These are phyloP conservation scores for Psidium friedrichsthalianum DNA, from an alignment of 345 rosid species.

Conservation along the genomic window DNA sequence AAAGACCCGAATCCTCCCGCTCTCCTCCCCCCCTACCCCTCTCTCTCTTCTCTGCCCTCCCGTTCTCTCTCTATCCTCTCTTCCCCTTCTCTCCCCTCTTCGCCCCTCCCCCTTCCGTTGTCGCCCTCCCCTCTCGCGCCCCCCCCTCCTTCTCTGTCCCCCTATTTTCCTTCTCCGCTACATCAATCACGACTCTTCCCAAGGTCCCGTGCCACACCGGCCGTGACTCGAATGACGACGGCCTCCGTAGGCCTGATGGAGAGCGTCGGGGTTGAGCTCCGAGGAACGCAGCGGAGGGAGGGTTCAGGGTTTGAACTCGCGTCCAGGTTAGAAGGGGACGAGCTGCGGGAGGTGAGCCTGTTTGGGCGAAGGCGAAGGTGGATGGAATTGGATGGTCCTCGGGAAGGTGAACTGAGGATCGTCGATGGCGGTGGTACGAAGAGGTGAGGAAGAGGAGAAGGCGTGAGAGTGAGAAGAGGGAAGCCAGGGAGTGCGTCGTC, in stretches of 20 bases:
- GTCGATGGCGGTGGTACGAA: not conserved
- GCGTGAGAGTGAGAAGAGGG: not conserved
- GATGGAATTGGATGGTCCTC: constrained; percentile 13
- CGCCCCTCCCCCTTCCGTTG: too few species aligned
- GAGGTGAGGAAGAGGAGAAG: not conserved
- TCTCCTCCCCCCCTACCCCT: too few species aligned
- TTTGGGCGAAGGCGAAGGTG: constrained; percentile 9
- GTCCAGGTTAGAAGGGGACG: constrained; percentile 15
- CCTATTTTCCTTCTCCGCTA: too few species aligned
- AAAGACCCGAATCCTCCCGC: too few species aligned
- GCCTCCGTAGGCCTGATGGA: constrained; percentile 13
- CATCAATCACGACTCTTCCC: too few species aligned
- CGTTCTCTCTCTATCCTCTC: too few species aligned
- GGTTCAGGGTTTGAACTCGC: constrained; percentile 10
- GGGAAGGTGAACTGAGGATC: not conserved
- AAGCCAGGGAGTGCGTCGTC: not conserved
- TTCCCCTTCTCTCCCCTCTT: too few species aligned
- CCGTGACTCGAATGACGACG: not conserved
- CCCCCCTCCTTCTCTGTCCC: too few species aligned
- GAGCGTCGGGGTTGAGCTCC: constrained; percentile 24
- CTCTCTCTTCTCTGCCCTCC: too few species aligned
- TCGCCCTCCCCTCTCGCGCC: too few species aligned
- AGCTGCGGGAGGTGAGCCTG: constrained; percentile 15
- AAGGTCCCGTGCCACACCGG: not conserved
- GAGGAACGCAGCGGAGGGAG: constrained; percentile 6